A percentile compares a stretch with the other conserved stretches of the same genome.
Conservation (phyloP, 2,329 filamentous ascomycete genomes). For the Aspergillus carbonarius region DNA sequence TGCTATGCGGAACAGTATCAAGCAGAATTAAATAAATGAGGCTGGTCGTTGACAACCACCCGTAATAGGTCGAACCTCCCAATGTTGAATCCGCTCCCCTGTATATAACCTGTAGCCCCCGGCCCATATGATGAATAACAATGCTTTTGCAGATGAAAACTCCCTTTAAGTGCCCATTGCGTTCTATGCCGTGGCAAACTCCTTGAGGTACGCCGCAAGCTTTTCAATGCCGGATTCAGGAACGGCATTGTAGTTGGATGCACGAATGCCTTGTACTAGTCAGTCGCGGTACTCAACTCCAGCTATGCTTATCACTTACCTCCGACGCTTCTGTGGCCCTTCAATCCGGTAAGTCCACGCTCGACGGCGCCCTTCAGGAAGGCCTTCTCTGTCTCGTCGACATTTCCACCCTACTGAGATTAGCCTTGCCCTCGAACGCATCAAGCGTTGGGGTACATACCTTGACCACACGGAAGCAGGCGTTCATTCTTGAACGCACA, state of each 20-base stretch:
- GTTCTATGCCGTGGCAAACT: conserved; percentile 48
- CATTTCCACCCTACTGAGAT: conserved; percentile 53
- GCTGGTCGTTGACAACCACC: neutral
- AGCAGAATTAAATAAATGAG: neutral
- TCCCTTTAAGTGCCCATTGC: neutral
- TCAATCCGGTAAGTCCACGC: conserved; percentile 72
- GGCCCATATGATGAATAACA: neutral
- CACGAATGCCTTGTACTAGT: conserved; percentile 60
- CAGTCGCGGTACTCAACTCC: neutral
- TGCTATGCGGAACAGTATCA: neutral
- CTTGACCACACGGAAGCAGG: conserved; percentile 78
- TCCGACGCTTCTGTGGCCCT: conserved; percentile 83
- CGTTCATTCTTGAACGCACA: conserved; percentile 86
- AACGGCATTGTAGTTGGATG: conserved; percentile 87
- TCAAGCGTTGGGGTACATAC: conserved; percentile 11
- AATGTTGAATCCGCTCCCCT: neutral
- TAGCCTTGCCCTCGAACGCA: neutral
- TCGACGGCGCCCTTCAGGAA: conserved; percentile 74
- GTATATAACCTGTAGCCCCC: conserved; percentile 1
- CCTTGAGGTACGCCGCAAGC: conserved; percentile 46
- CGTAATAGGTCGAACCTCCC: neutral
- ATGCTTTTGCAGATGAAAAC: neutral
- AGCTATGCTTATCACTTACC: conserved; percentile 45
- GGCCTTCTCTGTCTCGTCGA: conserved; percentile 67
- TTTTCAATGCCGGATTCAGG: conserved; percentile 49